Evolutionary conservation across 192 early-diverging fungal species (phyloP).

Genomic region (Pilaira anomala): DNA sequence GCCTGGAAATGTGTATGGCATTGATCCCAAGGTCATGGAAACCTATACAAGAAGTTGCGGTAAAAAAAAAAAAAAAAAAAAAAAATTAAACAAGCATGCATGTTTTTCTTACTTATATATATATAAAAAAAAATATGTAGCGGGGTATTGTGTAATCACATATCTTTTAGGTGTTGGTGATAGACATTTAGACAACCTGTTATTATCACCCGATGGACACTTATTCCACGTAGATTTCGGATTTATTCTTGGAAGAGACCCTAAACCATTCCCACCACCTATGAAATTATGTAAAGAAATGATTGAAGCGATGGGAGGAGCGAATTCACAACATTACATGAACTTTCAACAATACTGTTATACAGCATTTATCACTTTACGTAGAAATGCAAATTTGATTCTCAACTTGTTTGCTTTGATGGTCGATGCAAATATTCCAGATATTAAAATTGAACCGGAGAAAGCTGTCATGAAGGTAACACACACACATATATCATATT

Average conservation of each 20-base stretch:
- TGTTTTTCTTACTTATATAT: constrained; percentile 7
- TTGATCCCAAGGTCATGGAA: constrained; percentile 82
- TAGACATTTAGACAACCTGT: constrained; percentile 94
- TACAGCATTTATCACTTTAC: constrained; percentile 89
- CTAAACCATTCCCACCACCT: constrained; percentile 99
- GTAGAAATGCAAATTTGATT: constrained; percentile 93
- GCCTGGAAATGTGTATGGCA: constrained; percentile 56
- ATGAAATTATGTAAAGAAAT: constrained; percentile 99
- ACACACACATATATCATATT: background rate
- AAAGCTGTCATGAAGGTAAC: constrained; percentile 90
- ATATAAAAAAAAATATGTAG: constrained; percentile 38
- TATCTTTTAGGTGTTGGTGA: constrained; percentile 98
- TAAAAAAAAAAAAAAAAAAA: constrained; percentile 41
- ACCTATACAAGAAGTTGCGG: constrained; percentile 94
- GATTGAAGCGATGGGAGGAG: constrained; percentile 99
- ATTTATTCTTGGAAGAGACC: constrained; percentile 97
- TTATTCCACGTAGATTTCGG: constrained; percentile 99
- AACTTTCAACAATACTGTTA: constrained; percentile 92
- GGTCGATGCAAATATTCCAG: constrained; percentile 95
- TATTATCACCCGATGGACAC: constrained; percentile 82
- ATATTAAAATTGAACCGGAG: constrained; percentile 97
- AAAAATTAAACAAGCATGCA: too few relatives aligned
- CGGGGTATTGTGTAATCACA: constrained; percentile 98
- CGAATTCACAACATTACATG: constrained; percentile 82
- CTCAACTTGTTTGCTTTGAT: constrained; percentile 97